Base-by-base conservation (phyloP, 179 eudicot genomes). In the Silene noctiflora region DNA sequence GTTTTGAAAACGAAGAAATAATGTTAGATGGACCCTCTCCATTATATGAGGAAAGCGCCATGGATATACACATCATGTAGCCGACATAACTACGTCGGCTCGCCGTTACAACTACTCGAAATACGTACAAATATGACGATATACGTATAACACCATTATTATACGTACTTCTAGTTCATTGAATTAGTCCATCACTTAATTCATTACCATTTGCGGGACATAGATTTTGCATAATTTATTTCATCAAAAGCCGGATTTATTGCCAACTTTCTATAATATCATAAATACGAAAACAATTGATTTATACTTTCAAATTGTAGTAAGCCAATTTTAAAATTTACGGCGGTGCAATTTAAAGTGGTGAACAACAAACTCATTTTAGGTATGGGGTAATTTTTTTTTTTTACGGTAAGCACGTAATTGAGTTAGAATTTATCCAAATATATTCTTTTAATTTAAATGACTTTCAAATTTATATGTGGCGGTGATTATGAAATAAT, bases 111-210 rank as follows among this genome's bases (percentile, higher is more conserved):
- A 31, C 5, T 65, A 29, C 42, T 31, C 7, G 46, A 46, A 65
- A 65, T 27, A 6, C 17, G 69, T 65, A 65, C 46, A 65, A 65
- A 16, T 21, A 31, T 65, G 69, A 65, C 69, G 69, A 65, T 64
- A 64, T 17, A 12, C 27, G 67, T 65, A 17, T 65, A 31, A 53
- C n/a, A 14, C 19, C 5, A 14, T 53, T 53, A 53, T 53, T 59
- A 59, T 20, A 17, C 20, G 61, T 56, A n/a, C 14, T 25, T n/a
- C n/a, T n/a, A 11, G 12, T 65, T 25, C 44, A 29, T 27, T 27
- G 69, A 65, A 62, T 14, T 62, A 62, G 17, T 3, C 27, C n/a
- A n/a, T n/a, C n/a, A 39, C 44, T 39, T 8, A 39, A 62, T 62
- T 20, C 65, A 11, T 61, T 22, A 62, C 31, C 64, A 60, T 19